Conservation (phyloP, 2,329 filamentous ascomycete species). For the Trichophyton verrucosum region DNA sequence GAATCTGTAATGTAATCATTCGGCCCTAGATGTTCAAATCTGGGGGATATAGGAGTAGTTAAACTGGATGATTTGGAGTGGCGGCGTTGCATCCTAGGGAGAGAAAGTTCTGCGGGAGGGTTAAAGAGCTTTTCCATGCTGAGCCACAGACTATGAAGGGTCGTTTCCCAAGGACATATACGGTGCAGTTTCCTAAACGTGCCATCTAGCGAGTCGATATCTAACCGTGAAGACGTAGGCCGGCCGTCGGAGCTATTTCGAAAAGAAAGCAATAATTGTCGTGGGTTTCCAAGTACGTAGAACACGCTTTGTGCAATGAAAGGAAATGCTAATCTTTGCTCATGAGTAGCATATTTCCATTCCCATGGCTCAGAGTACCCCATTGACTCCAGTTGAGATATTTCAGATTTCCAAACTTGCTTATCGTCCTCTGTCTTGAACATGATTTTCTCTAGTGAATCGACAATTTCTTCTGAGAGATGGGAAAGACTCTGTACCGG, state of each 20-base stretch:
- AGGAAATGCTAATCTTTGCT: conserved; percentile 27
- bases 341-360: conserved; percentile 27
- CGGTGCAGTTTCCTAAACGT: conserved; percentile 26
- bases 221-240: conserved; percentile 8
- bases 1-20: conserved; percentile 27
- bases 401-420: conserved; percentile 27
- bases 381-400: conserved; percentile 25
- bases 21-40: background rate
- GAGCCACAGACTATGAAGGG: conserved; percentile 32
- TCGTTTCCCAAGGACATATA: conserved; percentile 30
- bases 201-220: conserved; percentile 22
- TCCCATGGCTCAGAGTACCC: conserved; percentile 28
- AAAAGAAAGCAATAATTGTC: conserved; percentile 32
- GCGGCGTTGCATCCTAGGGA: conserved; percentile 7
- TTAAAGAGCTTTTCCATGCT: conserved; percentile 30
- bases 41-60: background rate
- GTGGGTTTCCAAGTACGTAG: conserved; percentile 31
- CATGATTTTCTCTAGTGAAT: conserved; percentile 27
- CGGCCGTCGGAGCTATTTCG: conserved; percentile 14
- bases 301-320: conserved; percentile 35
- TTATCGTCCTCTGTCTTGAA: conserved; percentile 26
- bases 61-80: conserved; percentile 17
- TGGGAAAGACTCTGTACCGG: conserved; percentile 16
- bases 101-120: conserved; percentile 26
- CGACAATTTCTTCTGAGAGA: conserved; percentile 27